These are phyloP conservation scores for Euphorbia celastroides DNA, from an alignment of 441 rosid species.

Conservation along the genomic window DNA sequence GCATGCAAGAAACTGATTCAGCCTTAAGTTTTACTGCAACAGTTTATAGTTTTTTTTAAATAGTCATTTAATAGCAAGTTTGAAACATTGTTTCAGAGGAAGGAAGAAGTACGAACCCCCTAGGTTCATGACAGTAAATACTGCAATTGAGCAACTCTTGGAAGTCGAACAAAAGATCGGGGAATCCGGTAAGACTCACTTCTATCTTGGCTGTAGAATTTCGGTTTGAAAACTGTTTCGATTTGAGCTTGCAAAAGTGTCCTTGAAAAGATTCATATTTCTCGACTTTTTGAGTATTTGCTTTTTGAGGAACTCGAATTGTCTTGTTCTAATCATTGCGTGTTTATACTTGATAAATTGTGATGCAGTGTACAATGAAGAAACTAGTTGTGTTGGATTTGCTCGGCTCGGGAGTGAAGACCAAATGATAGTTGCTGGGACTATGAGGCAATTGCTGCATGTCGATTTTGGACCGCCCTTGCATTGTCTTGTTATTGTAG, in stretches of 20 bases:
- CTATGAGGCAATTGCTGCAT: constrained; percentile 55
- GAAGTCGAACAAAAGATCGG: constrained; percentile 64
- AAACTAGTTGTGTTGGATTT: constrained; percentile 71
- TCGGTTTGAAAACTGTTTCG: neutral
- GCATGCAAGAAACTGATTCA: neutral
- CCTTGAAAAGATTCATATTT: neutral
- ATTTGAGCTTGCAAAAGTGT: neutral
- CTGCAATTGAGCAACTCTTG: constrained; percentile 80
- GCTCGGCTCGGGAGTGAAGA: constrained; percentile 84
- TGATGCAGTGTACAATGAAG: constrained; percentile 53
- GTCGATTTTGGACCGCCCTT: constrained; percentile 81
- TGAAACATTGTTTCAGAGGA: constrained; percentile 41
- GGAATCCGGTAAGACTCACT: constrained; percentile 43
- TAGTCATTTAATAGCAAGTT: neutral
- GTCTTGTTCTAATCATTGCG: neutral
- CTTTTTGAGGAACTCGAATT: neutral
- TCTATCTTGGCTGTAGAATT: neutral
- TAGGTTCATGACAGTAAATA: constrained; percentile 75
- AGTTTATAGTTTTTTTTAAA: neutral
- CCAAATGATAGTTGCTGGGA: constrained; percentile 72
- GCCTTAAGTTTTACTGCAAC: neutral
- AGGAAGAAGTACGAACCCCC: constrained; percentile 83
- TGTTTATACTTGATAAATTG: constrained; percentile 1
- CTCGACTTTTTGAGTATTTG: neutral
- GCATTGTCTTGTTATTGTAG: constrained; percentile 84